Base-by-base conservation (phyloP, 2,329 filamentous ascomycete genomes). In the Aureobasidium sp. region DNA sequence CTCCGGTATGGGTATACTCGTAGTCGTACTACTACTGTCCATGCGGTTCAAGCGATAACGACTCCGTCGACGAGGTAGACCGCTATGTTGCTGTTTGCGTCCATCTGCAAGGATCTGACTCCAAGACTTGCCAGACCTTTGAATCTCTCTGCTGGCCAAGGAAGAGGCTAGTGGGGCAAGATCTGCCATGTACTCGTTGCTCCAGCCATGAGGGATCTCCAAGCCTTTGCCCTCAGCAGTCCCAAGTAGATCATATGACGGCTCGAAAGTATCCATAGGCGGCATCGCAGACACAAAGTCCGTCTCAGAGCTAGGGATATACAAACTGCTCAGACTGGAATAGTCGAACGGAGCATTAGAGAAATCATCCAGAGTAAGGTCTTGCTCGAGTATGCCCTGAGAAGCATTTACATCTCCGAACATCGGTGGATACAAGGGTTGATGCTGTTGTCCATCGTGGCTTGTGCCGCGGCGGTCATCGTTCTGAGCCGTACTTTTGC, bases 61-160 rank as follows among this genome's bases (percentile, higher is more conserved):
- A 8, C 54, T 58, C 29, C 54, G 40, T 39, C 54, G 54, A 14
- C 54, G 54, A 17, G 54, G 54, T 2, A 58, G 42, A 48, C 54
- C 54, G 14, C 54, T 48, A 42, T 58, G 54, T 4, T 31, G 35
- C 17, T 39, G 14, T 33, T 39, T 58, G 4, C 54, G 42, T 31
- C 24, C 35, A 9, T 58, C 54, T 1, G 54, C 54, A 27, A 58
- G 54, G 15, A 58, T 14, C 31, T 58, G 54, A 11, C 54, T 58
- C 54, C 54, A 58, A 27, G 54, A 58, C 29, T 29, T 58, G 54
- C 54, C 54, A 24, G 54, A 58, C 24, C 29, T 35, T 15, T 27
- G 54, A 1, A 58, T 48, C 33, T 58, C 54, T 9, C 54, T 58
- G 31, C 31, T 58, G 6, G 54, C 54, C 22, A 58, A 29, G 6